These are phyloP conservation scores for Neocatenulostroma microsporum DNA, from an alignment of 2,329 filamentous ascomycete genomes.

Conservation along the genomic window DNA sequence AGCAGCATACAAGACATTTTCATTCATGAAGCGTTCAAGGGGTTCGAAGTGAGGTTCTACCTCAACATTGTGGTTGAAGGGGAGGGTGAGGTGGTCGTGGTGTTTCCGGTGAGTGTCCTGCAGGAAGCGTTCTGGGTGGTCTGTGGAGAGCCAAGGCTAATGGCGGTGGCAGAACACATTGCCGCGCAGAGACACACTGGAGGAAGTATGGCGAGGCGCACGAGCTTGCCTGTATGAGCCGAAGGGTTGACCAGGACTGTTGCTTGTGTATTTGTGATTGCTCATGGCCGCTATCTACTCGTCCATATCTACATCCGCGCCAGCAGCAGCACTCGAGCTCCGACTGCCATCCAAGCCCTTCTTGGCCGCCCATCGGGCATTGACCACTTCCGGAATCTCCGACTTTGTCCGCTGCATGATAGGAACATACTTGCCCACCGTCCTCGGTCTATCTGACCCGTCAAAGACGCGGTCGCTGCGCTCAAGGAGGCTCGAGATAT, in stretches of 20 bases:
- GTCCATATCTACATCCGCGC: conserved; percentile 10
- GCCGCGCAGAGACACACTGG: conserved; percentile 65
- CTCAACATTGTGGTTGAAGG: conserved; percentile 83
- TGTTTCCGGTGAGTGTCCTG: conserved; percentile 66
- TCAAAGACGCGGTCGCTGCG: conserved; percentile 49
- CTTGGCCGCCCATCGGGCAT: conserved; percentile 49
- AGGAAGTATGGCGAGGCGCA: conserved; percentile 83
- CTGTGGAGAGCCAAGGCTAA: conserved; percentile 7
- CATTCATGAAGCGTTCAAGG: conserved; percentile 88
- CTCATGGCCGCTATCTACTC: conserved; percentile 9
- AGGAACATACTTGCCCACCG: conserved; percentile 52
- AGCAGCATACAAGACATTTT: conserved; percentile 87
- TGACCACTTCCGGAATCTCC: conserved; percentile 55
- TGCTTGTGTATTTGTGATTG: too few species aligned
- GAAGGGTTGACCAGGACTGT: conserved; percentile 42
- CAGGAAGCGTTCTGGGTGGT: conserved; percentile 1
- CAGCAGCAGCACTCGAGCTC: not conserved
- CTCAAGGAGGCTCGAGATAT: not conserved
- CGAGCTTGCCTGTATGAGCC: conserved; percentile 73
- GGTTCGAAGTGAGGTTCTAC: conserved; percentile 86
- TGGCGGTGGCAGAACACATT: conserved; percentile 49
- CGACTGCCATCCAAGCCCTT: conserved; percentile 34
- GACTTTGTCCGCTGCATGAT: conserved; percentile 49
- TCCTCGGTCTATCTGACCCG: conserved; percentile 47
- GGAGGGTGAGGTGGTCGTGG: conserved; percentile 84